A percentile compares a stretch with the other conserved stretches of the same genome.
Evolutionary conservation across 495 filamentous ascomycete genomes (phyloP).

Genomic region (Endocarpon pusillum): DNA sequence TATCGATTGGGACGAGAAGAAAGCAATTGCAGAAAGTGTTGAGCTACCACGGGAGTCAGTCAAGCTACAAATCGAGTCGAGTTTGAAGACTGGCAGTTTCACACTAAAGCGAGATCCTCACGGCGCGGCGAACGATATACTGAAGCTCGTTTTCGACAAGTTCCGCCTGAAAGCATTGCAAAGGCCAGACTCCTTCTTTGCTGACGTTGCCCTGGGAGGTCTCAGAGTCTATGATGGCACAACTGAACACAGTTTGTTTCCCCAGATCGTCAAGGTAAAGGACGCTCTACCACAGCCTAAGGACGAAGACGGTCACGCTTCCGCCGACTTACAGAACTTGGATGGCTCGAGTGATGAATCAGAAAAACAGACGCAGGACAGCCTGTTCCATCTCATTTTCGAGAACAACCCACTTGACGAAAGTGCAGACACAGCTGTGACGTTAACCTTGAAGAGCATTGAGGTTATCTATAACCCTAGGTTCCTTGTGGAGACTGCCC

Average conservation of each 20-base stretch:
- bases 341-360: constrained; percentile 20
- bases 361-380: constrained; percentile 40
- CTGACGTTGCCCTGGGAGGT: constrained; percentile 77
- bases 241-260: constrained; percentile 72
- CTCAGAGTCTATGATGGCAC: constrained; percentile 92
- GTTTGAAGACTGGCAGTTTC: constrained; percentile 81
- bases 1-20: constrained; percentile 97
- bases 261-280: constrained; percentile 89
- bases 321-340: constrained; percentile 43
- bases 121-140: constrained; percentile 54
- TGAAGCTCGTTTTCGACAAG: constrained; percentile 82
- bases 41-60: constrained; percentile 80
- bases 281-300: constrained; percentile 44
- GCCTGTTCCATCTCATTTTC: constrained; percentile 77
- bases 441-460: constrained; percentile 80
- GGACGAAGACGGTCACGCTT: constrained; percentile 32
- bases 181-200: constrained; percentile 73
- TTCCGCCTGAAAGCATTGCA: constrained; percentile 80
- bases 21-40: constrained; percentile 66
- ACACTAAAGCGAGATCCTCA: constrained; percentile 82
- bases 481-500: constrained; percentile 73
- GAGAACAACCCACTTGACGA: constrained; percentile 92
- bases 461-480: constrained; percentile 94
- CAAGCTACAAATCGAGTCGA: constrained; percentile 80
- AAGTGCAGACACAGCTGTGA: constrained; percentile 76